Percentiles rank a stretch among this genome's conserved stretches.
phyloP scores from a whole-genome alignment of 495 filamentous ascomycete genomes.

The Penicillium steckii region DNA sequence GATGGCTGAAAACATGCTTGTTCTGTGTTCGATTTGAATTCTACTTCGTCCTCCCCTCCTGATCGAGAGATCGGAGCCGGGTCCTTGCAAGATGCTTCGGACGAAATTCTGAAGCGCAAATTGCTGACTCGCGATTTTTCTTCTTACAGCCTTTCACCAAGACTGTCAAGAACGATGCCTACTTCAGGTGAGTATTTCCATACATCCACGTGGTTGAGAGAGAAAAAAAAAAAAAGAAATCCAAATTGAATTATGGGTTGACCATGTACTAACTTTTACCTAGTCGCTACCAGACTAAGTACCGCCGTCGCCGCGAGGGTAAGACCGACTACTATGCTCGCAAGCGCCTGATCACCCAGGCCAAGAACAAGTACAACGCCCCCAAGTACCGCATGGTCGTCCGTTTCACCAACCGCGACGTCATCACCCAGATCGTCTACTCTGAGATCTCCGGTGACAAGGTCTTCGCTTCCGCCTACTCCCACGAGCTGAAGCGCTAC shows the following conservation, averaged over 20 bases:
- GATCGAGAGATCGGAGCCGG: constrained; percentile 42
- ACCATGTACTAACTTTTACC: constrained; percentile 16
- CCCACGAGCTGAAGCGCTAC: constrained; percentile 95
- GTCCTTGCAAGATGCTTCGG: constrained; percentile 99
- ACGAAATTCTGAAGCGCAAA: constrained; percentile 86
- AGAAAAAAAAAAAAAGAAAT: neutral
- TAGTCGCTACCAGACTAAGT: constrained; percentile 99
- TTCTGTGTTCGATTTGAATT: constrained; percentile 11
- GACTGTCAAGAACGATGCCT: constrained; percentile 91
- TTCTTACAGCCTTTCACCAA: constrained; percentile 87
- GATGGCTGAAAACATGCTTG: constrained; percentile 27
- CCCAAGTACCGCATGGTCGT: constrained; percentile 99
- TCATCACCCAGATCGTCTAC: constrained; percentile 95
- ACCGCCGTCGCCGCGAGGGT: constrained; percentile 91
- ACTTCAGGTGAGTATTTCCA: constrained; percentile 87
- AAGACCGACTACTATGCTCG: constrained; percentile 99
- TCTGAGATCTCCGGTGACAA: constrained; percentile 98
- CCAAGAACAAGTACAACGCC: constrained; percentile 99
- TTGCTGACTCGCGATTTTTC: constrained; percentile 85
- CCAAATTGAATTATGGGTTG: constrained; percentile 17
- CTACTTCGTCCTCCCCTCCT: constrained; percentile 16
- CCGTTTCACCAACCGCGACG: constrained; percentile 99
- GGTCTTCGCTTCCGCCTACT: constrained; percentile 89
- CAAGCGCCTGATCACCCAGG: constrained; percentile 98
- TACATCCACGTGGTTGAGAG: neutral